Evolutionary conservation across 805 yeast species (phyloP).

Genomic region (Saccharomyces eubayanus): DNA sequence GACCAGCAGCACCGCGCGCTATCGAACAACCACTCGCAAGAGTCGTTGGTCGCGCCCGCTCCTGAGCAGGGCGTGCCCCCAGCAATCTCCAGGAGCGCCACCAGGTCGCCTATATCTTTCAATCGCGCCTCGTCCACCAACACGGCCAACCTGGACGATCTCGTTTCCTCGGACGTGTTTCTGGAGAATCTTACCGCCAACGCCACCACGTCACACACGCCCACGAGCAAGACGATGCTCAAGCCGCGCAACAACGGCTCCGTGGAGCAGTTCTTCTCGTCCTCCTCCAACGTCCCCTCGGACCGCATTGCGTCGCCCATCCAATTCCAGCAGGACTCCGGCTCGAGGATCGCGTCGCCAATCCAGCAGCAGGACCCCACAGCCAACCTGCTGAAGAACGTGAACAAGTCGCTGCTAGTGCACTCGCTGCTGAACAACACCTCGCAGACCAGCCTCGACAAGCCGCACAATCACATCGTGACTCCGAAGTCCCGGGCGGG

Average conservation of each 20-base stretch:
- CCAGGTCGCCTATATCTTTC: conserved; percentile 5
- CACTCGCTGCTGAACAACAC: conserved; percentile 18
- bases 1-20: conserved; percentile 7
- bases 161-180: conserved; percentile 27
- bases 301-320: background rate
- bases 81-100: conserved; percentile 4
- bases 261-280: conserved; percentile 47
- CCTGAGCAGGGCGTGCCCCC: background rate
- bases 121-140: background rate
- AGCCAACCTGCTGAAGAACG: conserved; percentile 21
- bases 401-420: conserved; percentile 22
- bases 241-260: conserved; percentile 28
- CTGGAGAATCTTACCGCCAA: conserved; percentile 33
- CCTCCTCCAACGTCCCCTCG: conserved; percentile 15
- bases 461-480: conserved; percentile 1
- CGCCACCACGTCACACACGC: conserved; percentile 20
- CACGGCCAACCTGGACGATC: conserved; percentile 5
- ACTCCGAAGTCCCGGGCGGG: background rate
- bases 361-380: conserved; percentile 14
- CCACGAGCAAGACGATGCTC: conserved; percentile 17
- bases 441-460: conserved; percentile 18
- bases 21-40: conserved; percentile 12
- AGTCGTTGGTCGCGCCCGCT: conserved; percentile 8
- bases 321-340: conserved; percentile 6
- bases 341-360: conserved; percentile 1